Evolutionary conservation across 768 basidiomycete genomes (phyloP).

Genomic region (Kondoa malvinella): DNA sequence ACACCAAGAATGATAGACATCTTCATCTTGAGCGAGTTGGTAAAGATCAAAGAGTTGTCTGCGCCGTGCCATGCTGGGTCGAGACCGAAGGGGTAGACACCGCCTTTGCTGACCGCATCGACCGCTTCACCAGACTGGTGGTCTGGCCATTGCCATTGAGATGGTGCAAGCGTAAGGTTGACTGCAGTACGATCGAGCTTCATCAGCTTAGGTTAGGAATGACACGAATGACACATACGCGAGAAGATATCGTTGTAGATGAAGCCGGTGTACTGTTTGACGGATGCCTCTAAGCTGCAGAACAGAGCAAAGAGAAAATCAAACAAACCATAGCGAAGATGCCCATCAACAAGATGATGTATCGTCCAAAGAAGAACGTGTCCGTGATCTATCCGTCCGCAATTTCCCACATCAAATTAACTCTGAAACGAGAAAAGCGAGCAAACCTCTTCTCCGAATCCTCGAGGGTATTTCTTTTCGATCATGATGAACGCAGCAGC

Average conservation of each 20-base stretch:
- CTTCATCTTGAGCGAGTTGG: constrained; percentile 99
- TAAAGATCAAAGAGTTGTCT: constrained; percentile 78
- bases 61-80: constrained; percentile 92
- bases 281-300: background rate
- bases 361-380: constrained; percentile 90
- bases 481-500: constrained; percentile 68
- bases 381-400: constrained; percentile 47
- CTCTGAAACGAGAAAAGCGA: constrained; percentile 3
- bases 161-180: constrained; percentile 66
- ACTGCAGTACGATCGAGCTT: constrained; percentile 30
- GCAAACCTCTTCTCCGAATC: constrained; percentile 25
- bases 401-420: background rate
- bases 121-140: constrained; percentile 34
- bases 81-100: constrained; percentile 77
- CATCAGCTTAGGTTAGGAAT: background rate
- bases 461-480: constrained; percentile 63
- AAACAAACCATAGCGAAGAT: constrained; percentile 50
- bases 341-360: constrained; percentile 98
- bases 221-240: background rate
- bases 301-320: background rate
- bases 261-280: constrained; percentile 58
- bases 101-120: constrained; percentile 40
- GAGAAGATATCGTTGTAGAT: constrained; percentile 99
- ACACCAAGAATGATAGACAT: constrained; percentile 94
- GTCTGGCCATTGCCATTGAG: constrained; percentile 69